Evolutionary conservation across 192 early-diverging fungal genomes (phyloP).

Genomic region (Martensiomyces pterosporus): DNA sequence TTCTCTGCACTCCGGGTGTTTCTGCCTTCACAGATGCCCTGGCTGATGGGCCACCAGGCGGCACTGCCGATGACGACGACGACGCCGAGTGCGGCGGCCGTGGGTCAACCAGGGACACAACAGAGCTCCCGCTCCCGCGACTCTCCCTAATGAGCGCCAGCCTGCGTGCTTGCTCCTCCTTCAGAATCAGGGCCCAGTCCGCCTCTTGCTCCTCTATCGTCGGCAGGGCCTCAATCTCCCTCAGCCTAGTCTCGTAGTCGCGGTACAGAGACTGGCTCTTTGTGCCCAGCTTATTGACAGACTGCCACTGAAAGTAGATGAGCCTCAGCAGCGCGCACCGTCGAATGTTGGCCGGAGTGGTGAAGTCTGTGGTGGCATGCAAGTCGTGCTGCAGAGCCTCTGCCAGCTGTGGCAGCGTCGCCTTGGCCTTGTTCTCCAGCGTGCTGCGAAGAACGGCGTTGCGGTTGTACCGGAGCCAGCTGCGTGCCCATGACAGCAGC

Average conservation of each 20-base stretch:
- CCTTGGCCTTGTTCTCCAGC: slow-evolving; percentile 34
- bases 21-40: background rate
- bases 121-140: slow-evolving; percentile 14
- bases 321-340: slow-evolving; percentile 39
- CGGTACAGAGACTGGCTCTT: slow-evolving; percentile 48
- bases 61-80: too few relatives aligned
- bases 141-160: slow-evolving; percentile 32
- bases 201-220: slow-evolving; percentile 34
- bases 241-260: slow-evolving; percentile 39
- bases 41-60: too few relatives aligned
- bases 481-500: slow-evolving; percentile 49
- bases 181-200: slow-evolving; percentile 23
- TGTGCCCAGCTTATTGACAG: slow-evolving; percentile 34
- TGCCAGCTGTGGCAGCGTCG: slow-evolving; percentile 26
- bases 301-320: slow-evolving; percentile 44
- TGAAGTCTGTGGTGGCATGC: slow-evolving; percentile 30
- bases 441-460: slow-evolving; percentile 43
- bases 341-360: slow-evolving; percentile 18
- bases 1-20: background rate
- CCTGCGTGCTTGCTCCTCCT: slow-evolving; percentile 29
- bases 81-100: background rate
- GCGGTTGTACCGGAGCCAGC: slow-evolving; percentile 49
- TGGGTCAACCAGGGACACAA: slow-evolving; percentile 1
- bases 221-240: slow-evolving; percentile 36
- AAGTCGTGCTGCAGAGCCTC: slow-evolving; percentile 47